A percentile compares a stretch with the other conserved stretches of the same genome.
phyloP scores from a whole-genome alignment of 2,329 filamentous ascomycete species.

The Emergomyces pasteurianus region DNA sequence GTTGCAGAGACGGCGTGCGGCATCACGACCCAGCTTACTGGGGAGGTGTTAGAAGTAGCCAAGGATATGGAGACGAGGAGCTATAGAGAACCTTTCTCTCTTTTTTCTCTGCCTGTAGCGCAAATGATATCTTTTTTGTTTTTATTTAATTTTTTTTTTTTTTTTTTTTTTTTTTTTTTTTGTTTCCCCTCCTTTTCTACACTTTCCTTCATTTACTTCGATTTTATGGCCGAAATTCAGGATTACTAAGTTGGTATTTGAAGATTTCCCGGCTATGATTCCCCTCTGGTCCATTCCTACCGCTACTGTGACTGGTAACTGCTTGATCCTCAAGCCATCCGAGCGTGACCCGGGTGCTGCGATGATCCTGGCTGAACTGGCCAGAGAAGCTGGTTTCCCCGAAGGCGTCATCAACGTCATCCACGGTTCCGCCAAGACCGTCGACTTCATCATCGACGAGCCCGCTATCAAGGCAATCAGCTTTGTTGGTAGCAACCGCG shows the following conservation, averaged over 20 bases:
- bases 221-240: background rate
- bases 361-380: slow-evolving; percentile 55
- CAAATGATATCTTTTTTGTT: too few species aligned
- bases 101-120: too few species aligned
- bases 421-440: slow-evolving; percentile 52
- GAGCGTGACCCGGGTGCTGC: slow-evolving; percentile 53
- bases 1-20: too few species aligned
- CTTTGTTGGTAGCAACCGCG: slow-evolving; percentile 57
- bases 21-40: slow-evolving; percentile 53
- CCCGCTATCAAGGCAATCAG: slow-evolving; percentile 57
- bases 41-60: slow-evolving; percentile 56
- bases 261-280: slow-evolving; percentile 60
- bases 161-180: slow-evolving; percentile 1
- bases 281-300: slow-evolving; percentile 56
- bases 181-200: slow-evolving; percentile 13
- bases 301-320: slow-evolving; percentile 54
- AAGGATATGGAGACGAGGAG: slow-evolving; percentile 58
- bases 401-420: slow-evolving; percentile 55
- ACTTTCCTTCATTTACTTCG: too few species aligned
- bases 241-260: slow-evolving; percentile 19
- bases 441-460: slow-evolving; percentile 58
- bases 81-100: slow-evolving; percentile 56
- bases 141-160: too few species aligned
- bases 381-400: slow-evolving; percentile 53
- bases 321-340: slow-evolving; percentile 52